Evolutionary conservation across 2,329 filamentous ascomycete species (phyloP).

Genomic region (Colletotrichum falcatum): DNA sequence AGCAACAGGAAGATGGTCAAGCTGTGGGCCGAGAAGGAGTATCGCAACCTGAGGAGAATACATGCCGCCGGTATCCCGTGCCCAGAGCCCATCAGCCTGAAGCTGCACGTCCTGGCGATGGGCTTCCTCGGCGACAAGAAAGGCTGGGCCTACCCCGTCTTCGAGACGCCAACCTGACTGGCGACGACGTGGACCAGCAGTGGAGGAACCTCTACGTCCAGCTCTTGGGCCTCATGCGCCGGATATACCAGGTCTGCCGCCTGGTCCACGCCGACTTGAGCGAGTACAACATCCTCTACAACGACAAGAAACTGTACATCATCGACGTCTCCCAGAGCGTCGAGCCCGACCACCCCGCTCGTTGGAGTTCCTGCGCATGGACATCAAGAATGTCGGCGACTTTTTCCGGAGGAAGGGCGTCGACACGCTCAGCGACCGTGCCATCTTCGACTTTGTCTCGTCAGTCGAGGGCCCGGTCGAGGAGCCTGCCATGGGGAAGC

Average conservation of each 20-base stretch:
- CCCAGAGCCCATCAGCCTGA: conserved; percentile 88
- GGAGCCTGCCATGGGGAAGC: conserved; percentile 69
- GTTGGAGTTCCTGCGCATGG: conserved; percentile 95
- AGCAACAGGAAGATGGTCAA: conserved; percentile 98
- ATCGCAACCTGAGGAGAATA: conserved; percentile 90
- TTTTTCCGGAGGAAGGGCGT: conserved; percentile 92
- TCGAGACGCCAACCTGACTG: conserved; percentile 82
- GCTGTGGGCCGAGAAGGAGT: conserved; percentile 98
- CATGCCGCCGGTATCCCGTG: conserved; percentile 87
- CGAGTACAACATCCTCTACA: conserved; percentile 97
- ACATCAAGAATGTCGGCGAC: conserved; percentile 95
- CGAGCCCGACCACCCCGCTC: conserved; percentile 95
- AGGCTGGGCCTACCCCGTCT: conserved; percentile 88
- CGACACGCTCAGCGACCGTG: conserved; percentile 80
- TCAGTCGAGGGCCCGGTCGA: conserved; percentile 69
- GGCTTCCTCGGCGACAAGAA: conserved; percentile 88
- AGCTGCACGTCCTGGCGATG: conserved; percentile 97
- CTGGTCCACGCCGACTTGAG: conserved; percentile 96
- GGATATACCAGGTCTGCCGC: conserved; percentile 90
- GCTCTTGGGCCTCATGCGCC: conserved; percentile 88
- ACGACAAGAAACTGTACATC: conserved; percentile 85
- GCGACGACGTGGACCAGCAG: conserved; percentile 74
- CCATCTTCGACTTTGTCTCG: conserved; percentile 88
- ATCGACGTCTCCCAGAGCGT: conserved; percentile 99
- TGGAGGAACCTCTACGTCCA: conserved; percentile 87